phyloP scores from a whole-genome alignment of 192 early-diverging fungal genomes.

The Coemansia sp. region DNA sequence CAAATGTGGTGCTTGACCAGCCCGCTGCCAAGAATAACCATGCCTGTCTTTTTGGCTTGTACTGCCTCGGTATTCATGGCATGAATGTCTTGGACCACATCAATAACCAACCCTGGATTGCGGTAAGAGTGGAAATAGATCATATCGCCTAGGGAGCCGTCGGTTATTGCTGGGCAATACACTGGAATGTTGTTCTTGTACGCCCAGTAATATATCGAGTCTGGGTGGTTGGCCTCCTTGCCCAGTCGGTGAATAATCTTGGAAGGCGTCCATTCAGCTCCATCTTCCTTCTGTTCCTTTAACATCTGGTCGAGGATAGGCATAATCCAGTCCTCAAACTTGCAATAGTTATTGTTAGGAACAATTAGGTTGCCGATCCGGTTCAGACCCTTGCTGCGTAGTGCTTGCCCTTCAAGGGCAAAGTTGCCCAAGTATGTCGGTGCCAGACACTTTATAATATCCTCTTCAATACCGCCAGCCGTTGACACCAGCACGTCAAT shows the following conservation, averaged over 20 bases:
- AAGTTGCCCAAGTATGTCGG: slow-evolving; percentile 87
- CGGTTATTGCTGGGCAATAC: slow-evolving; percentile 95
- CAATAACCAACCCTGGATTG: slow-evolving; percentile 91
- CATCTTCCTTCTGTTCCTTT: slow-evolving; percentile 82
- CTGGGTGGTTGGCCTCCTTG: slow-evolving; percentile 81
- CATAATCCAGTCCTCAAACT: slow-evolving; percentile 98
- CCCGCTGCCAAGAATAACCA: slow-evolving; percentile 96
- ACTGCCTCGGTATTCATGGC: slow-evolving; percentile 92
- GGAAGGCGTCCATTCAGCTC: slow-evolving; percentile 88
- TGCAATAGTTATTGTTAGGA: slow-evolving; percentile 98
- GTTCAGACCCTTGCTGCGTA: slow-evolving; percentile 90
- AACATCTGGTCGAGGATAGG: slow-evolving; percentile 91
- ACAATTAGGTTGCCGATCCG: slow-evolving; percentile 96
- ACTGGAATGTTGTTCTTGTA: slow-evolving; percentile 97
- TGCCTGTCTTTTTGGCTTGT: slow-evolving; percentile 93
- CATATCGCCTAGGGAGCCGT: slow-evolving; percentile 99
- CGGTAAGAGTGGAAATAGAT: slow-evolving; percentile 99
- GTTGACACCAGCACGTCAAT: slow-evolving; percentile 89
- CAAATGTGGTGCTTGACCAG: slow-evolving; percentile 98
- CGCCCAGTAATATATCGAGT: slow-evolving; percentile 96
- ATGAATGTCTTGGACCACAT: slow-evolving; percentile 89
- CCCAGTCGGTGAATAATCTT: slow-evolving; percentile 84
- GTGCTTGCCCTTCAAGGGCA: slow-evolving; percentile 65
- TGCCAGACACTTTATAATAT: slow-evolving; percentile 96
- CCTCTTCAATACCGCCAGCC: slow-evolving; percentile 96